Evolutionary conservation across 805 yeast species (phyloP), one percentile per base, ranked within the genome.

Genomic region (Zygotorulaspora chibaensis): DNA sequence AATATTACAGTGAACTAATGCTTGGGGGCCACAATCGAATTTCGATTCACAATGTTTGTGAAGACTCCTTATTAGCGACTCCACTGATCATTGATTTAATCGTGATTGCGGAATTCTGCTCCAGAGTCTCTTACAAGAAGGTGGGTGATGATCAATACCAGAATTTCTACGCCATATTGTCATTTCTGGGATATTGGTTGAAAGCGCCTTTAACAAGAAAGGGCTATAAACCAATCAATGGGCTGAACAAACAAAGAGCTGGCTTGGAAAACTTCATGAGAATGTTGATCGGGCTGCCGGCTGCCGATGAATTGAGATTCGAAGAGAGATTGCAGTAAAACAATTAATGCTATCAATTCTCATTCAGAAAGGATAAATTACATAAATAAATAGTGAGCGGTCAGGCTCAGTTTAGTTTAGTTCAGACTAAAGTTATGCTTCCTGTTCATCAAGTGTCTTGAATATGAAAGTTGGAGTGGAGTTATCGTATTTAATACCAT

Each of bases 11-110:
- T 46, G 97, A 90, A 70, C 81, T 90, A 64, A 91, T 90, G 97
- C 77, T 90, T 59, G 98, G 98, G 51, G 98, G 98, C 37, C 96
- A 90, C 72, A 91, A 90, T 74, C 84, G 93, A 65, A 85, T 90
- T 56, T 82, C 95, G 39, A 84, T 91, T 63, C 96, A 90, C 72
- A 90, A 91, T 66, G 96, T 91, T 35, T 90, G 98, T 70, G 98
- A 90, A 71, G 98, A 90, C 68, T 89, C 96, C 2, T 74, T 90
- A 59, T 77, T 90, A 65, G 98, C 98, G 15, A 86, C 96, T 20
- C 97, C 98, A 40, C 76, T 90, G 67, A 91, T 90, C 67, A 84
- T 90, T 57, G 98, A 90, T 67, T 76, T 90, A 68, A 85, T 88
- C 40, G 84, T 90, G 38, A 84, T 90, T 79, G 73, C 96, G 47